Percentiles rank a stretch among this genome's conserved stretches.
These are phyloP conservation scores for Avena eriantha DNA, from an alignment of 176 grass and related monocot genomes.

Conservation along the genomic window DNA sequence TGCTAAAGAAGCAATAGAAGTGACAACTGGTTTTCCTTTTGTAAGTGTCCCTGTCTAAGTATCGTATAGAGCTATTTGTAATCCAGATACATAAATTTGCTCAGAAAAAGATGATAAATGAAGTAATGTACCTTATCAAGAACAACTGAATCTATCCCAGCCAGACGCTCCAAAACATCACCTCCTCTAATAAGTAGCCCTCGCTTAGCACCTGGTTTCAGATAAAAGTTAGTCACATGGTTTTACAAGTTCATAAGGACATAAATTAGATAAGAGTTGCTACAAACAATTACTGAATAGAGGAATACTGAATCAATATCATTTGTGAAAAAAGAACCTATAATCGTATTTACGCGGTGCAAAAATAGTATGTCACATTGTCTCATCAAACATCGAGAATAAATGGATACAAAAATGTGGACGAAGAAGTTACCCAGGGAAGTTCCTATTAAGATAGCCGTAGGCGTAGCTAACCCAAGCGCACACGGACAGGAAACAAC, in stretches of 20 bases:
- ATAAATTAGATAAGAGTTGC: slow-evolving; percentile 11
- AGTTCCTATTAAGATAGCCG: slow-evolving; percentile 97
- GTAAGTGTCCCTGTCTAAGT: slow-evolving; percentile 88
- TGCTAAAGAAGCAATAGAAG: slow-evolving; percentile 72
- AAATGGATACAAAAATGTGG: slow-evolving; percentile 16
- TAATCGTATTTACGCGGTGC: neutral
- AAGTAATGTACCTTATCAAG: slow-evolving; percentile 75
- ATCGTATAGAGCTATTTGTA: neutral
- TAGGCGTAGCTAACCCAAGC: slow-evolving; percentile 92
- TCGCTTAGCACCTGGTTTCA: slow-evolving; percentile 81
- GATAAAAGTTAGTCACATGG: slow-evolving; percentile 3
- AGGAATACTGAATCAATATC: neutral
- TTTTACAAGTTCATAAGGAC: slow-evolving; percentile 18
- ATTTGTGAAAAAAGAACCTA: neutral
- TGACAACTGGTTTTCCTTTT: slow-evolving; percentile 93
- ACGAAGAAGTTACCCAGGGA: slow-evolving; percentile 71
- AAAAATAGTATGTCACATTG: neutral
- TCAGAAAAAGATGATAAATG: slow-evolving; percentile 21
- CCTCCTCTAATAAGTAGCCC: slow-evolving; percentile 96
- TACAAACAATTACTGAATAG: neutral
- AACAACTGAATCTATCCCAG: slow-evolving; percentile 76
- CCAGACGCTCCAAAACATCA: slow-evolving; percentile 93
- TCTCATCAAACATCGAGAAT: slow-evolving; percentile 30
- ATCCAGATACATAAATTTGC: neutral
- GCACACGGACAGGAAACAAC: slow-evolving; percentile 99